These are phyloP conservation scores for Metahyphopichia silvanorum DNA, from an alignment of 805 yeast species.

Conservation along the genomic window DNA sequence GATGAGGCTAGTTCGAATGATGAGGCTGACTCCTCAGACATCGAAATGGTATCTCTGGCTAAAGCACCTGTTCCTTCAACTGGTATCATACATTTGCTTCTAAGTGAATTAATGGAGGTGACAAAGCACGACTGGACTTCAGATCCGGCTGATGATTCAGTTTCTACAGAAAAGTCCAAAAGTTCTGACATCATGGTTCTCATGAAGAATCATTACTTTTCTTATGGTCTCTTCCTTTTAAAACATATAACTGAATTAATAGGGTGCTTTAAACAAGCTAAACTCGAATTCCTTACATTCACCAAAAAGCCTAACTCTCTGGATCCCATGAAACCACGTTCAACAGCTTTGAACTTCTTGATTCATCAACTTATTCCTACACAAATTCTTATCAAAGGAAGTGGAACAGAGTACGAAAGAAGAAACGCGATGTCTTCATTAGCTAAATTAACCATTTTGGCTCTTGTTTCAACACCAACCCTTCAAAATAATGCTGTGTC, in stretches of 20 bases:
- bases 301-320: constrained; percentile 49
- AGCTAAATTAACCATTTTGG: constrained; percentile 58
- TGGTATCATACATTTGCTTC: constrained; percentile 61
- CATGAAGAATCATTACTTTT: constrained; percentile 53
- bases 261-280: constrained; percentile 75
- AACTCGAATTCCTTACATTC: constrained; percentile 76
- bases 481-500: constrained; percentile 43
- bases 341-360: constrained; percentile 74
- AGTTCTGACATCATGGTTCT: constrained; percentile 27
- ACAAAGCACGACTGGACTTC: constrained; percentile 36
- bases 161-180: constrained; percentile 14
- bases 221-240: constrained; percentile 65
- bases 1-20: constrained; percentile 29
- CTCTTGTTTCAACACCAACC: constrained; percentile 59
- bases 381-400: constrained; percentile 35
- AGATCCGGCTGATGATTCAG: constrained; percentile 17
- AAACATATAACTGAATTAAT: constrained; percentile 68
- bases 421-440: constrained; percentile 56
- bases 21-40: constrained; percentile 12
- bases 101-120: constrained; percentile 60
- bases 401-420: constrained; percentile 46
- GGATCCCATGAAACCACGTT: constrained; percentile 59
- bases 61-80: constrained; percentile 22
- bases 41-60: background rate
- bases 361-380: constrained; percentile 70